These are phyloP conservation scores for Alternaria sp. DNA, from an alignment of 2,329 filamentous ascomycete species.

Conservation along the genomic window DNA sequence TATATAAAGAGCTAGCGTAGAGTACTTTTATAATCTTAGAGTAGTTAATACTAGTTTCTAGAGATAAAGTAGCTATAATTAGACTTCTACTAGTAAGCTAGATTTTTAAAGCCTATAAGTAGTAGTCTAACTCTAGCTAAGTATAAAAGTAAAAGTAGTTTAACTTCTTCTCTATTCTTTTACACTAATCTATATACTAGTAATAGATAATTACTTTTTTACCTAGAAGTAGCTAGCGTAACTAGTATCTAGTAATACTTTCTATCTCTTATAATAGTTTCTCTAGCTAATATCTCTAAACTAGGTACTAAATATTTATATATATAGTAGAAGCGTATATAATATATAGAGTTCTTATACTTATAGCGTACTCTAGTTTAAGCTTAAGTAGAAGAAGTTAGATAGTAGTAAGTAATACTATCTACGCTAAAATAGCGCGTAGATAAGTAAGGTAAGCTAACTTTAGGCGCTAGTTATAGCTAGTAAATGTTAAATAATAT, in stretches of 20 bases:
- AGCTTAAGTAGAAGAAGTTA: no score
- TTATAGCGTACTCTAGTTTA: no score
- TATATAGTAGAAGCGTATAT: no score
- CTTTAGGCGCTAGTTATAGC: slow-evolving; percentile 17
- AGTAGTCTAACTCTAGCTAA: no score
- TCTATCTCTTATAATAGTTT: no score
- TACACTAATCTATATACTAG: slow-evolving; percentile 11
- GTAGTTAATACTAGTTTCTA: slow-evolving; percentile 25
- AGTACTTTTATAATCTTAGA: slow-evolving; percentile 10
- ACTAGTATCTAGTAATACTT: background rate
- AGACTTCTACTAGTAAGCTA: background rate
- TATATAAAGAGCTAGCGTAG: background rate
- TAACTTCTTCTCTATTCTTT: slow-evolving; percentile 11
- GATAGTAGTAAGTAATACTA: slow-evolving; percentile 18
- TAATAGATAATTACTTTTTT: slow-evolving; percentile 24
- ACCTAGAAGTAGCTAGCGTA: background rate
- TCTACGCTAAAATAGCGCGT: slow-evolving; percentile 9
- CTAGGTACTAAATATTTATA: no score
- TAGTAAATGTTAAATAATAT: slow-evolving; percentile 23
- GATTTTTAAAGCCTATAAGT: no score
- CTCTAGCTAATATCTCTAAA: no score
- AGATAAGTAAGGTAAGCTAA: slow-evolving; percentile 15
- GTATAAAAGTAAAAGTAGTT: slow-evolving; percentile 17
- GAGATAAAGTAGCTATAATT: slow-evolving; percentile 25
- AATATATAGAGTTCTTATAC: no score